Base-by-base conservation (phyloP, 129 eudicot species). In the Centaurea solstitialis region DNA sequence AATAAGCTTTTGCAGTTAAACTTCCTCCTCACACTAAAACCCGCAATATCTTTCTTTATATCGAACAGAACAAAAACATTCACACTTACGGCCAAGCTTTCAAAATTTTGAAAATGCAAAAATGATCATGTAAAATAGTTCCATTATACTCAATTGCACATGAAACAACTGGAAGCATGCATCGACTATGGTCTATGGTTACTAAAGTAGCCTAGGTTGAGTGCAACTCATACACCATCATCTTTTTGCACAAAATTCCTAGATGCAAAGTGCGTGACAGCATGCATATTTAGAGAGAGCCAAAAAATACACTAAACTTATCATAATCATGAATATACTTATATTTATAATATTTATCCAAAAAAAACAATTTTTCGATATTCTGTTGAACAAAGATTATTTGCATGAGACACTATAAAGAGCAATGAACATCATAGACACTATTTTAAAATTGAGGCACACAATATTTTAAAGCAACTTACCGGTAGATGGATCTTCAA, bases 401-500 rank as follows among this genome's bases (percentile, higher is more conserved):
- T 65, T 53, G 41, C 77, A 80, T 61, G 72, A 65, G 13, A 28
- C 18, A 28, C 35, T 39, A 80, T 6, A 41, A 61, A 61, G 72
- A 61, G 66, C 64, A 39, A 17, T 39, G 69, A 3, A 8, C 10
- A 5, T 72, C 64, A 28, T 3, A 72, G 33, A 24, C 22, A 57
- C 65, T 57, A n/a, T 57, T 57, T 57, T 57, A 57, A 17, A 53
- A 57, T 12, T 4, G 0, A 26, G 18, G 61, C 50, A 20, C 13
- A 50, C 50, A 78, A 8, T 79, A 9, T 9, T 43, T 33, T n/a
- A 20, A 45, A 73, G 62, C 17, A 67, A 79, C 65, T 86, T 76
- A 91, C 97, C 98, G 79, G 85, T 67, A 68, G 90, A 76, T 45
- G 97, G 77, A 76, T 87, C 90, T 67, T 89, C 92, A 75, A 93